A percentile compares a stretch with the other conserved stretches of the same genome.
phyloP scores from a whole-genome alignment of 2,329 filamentous ascomycete species.

The Blastomyces parvus region DNA sequence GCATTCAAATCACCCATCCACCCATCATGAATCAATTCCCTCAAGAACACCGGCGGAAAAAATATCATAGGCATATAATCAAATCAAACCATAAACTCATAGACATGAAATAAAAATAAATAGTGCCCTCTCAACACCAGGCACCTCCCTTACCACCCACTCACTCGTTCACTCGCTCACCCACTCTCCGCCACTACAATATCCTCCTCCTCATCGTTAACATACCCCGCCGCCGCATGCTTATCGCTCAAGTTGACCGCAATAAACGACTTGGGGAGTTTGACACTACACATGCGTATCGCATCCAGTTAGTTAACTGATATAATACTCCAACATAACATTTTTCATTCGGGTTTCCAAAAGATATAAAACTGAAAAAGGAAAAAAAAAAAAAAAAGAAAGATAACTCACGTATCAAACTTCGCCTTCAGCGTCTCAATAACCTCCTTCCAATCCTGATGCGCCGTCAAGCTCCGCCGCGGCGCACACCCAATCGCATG shows the following conservation, averaged over 20 bases:
- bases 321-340: too few species aligned
- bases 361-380: slow-evolving; percentile 3
- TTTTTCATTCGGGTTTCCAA: not conserved
- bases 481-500: slow-evolving; percentile 94
- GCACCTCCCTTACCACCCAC: not conserved
- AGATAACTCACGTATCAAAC: slow-evolving; percentile 69
- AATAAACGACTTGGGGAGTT: slow-evolving; percentile 43
- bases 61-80: not conserved
- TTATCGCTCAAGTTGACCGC: slow-evolving; percentile 45
- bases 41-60: not conserved
- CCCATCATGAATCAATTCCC: not conserved
- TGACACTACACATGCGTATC: slow-evolving; percentile 29
- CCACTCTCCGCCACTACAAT: not conserved
- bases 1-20: not conserved
- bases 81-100: not conserved
- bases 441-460: slow-evolving; percentile 94
- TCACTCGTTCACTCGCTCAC: not conserved
- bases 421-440: slow-evolving; percentile 90
- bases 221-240: slow-evolving; percentile 24
- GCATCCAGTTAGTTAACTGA: slow-evolving; percentile 9
- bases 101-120: not conserved
- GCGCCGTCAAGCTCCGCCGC: slow-evolving; percentile 77
- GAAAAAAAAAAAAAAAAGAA: slow-evolving; percentile 13
- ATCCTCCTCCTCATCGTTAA: slow-evolving; percentile 7
- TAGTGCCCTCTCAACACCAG: not conserved